phyloP scores from a whole-genome alignment of 2,329 filamentous ascomycete genomes.

The Delphinella strobiligena region DNA sequence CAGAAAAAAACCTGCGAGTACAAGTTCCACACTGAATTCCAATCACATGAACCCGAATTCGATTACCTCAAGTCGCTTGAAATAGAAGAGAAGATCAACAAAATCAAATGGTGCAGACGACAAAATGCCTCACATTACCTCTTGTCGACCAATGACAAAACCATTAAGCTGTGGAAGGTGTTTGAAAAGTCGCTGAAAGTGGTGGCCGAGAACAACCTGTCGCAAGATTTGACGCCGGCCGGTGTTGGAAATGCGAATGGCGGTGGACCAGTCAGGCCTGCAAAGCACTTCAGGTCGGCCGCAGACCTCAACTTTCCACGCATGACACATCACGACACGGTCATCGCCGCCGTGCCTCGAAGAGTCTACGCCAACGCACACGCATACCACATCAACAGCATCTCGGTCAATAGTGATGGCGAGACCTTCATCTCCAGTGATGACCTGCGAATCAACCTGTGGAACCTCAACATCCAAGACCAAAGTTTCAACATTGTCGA shows the following conservation, averaged over 20 bases:
- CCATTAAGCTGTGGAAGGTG: conserved; percentile 99
- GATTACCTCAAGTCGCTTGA: conserved; percentile 98
- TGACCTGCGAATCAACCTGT: conserved; percentile 92
- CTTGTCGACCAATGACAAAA: conserved; percentile 98
- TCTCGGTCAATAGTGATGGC: conserved; percentile 98
- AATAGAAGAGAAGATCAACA: conserved; percentile 99
- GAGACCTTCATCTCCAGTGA: conserved; percentile 99
- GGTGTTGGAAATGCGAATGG: conserved; percentile 52
- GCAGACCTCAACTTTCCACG: conserved; percentile 85
- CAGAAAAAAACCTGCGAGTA: conserved; percentile 99
- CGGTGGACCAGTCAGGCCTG: conserved; percentile 64
- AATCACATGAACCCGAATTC: conserved; percentile 98
- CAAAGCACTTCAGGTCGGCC: conserved; percentile 64
- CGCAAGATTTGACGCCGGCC: conserved; percentile 77
- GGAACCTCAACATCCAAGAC: conserved; percentile 98
- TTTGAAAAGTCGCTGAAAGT: conserved; percentile 99
- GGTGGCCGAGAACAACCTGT: conserved; percentile 96
- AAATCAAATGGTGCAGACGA: conserved; percentile 98
- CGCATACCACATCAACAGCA: conserved; percentile 99
- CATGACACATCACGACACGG: conserved; percentile 95
- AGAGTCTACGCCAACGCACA: conserved; percentile 97
- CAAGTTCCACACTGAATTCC: conserved; percentile 99
- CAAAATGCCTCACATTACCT: conserved; percentile 98
- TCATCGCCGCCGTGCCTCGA: conserved; percentile 89
- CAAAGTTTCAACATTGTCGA: conserved; percentile 99